Conservation (phyloP, 176 grass and related monocot species). For the Avena atlantica region DNA sequence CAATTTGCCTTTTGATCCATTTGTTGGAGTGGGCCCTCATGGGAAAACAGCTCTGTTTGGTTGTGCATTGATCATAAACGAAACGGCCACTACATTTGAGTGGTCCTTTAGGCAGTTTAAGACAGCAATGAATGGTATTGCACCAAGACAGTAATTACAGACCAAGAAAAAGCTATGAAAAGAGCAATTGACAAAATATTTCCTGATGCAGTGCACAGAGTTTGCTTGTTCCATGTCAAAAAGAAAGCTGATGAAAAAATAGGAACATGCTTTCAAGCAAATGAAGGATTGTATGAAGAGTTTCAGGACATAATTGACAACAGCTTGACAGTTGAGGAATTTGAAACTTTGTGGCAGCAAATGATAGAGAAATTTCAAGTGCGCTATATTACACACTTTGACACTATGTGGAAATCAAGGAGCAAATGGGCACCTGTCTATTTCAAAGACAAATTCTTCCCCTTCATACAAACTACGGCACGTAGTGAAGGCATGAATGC, state of each 20-base stretch:
- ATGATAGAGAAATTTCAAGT: neutral
- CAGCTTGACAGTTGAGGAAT: neutral
- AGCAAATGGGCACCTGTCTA: neutral
- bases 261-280: neutral
- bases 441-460: neutral
- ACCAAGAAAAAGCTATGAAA: neutral
- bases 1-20: neutral
- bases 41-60: neutral
- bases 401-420: neutral
- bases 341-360: neutral
- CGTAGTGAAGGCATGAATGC: neutral
- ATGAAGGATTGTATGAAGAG: neutral
- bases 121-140: neutral
- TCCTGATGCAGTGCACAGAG: neutral
- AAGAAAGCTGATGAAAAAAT: neutral
- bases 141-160: neutral
- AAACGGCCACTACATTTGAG: neutral
- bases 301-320: neutral
- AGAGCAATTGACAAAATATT: neutral
- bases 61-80: neutral
- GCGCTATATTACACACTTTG: neutral
- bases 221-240: neutral
- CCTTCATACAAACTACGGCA: neutral
- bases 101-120: neutral
- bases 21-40: neutral